Conservation (phyloP, 495 filamentous ascomycete genomes). For the Hypomontagnella submonticulosa region DNA sequence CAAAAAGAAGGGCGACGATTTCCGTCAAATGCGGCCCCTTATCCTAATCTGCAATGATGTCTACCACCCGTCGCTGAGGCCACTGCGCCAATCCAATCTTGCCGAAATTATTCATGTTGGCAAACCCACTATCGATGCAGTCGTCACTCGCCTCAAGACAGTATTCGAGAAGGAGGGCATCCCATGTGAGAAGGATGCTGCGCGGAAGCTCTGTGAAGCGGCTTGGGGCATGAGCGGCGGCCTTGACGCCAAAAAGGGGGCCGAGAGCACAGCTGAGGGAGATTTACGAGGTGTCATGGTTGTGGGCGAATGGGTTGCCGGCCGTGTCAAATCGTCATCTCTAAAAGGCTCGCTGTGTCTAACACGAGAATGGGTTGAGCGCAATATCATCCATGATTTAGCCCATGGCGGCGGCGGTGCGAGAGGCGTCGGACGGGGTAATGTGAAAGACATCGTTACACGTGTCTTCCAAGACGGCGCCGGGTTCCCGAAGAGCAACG, state of each 20-base stretch:
- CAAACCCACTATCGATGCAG: conserved; percentile 85
- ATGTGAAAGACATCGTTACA: conserved; percentile 82
- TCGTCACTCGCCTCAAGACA: conserved; percentile 80
- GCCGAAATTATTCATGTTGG: conserved; percentile 95
- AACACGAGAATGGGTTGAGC: conserved; percentile 86
- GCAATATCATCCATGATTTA: conserved; percentile 75
- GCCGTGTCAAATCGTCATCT: conserved; percentile 72
- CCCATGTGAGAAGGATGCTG: conserved; percentile 84
- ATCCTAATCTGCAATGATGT: conserved; percentile 97
- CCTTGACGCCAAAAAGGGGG: conserved; percentile 64
- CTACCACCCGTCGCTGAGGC: conserved; percentile 90
- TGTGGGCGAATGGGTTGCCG: conserved; percentile 92
- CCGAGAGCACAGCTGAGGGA: conserved; percentile 77
- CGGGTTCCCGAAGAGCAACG: conserved; percentile 74
- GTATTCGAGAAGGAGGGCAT: conserved; percentile 91
- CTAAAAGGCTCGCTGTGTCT: conserved; percentile 56
- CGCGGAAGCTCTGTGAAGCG: conserved; percentile 88
- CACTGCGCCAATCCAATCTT: conserved; percentile 78
- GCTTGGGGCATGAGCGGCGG: conserved; percentile 85
- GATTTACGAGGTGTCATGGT: conserved; percentile 94
- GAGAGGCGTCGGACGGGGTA: conserved; percentile 80
- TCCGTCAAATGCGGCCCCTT: conserved; percentile 84
- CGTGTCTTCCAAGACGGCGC: conserved; percentile 88
- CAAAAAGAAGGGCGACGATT: conserved; percentile 79
- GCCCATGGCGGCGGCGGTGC: conserved; percentile 79